Evolutionary conservation across 2,329 filamentous ascomycete species (phyloP), one percentile per base, ranked within the genome.

Genomic region (Colletotrichum musae): DNA sequence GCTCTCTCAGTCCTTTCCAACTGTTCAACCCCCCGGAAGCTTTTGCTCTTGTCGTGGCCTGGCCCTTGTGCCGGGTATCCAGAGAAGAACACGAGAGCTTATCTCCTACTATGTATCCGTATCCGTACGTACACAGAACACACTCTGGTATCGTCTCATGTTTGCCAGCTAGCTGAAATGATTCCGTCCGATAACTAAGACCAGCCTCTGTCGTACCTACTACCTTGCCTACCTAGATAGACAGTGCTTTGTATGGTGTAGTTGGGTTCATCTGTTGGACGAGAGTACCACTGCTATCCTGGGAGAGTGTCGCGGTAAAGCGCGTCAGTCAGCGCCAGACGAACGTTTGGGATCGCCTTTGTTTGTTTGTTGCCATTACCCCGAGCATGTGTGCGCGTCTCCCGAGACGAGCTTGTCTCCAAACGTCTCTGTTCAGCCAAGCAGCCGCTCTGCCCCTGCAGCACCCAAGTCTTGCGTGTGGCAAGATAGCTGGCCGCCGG

Each of bases 391-490:
- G 50, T 39, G 61, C 54, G 66, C 54, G 66, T 51, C 54, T 60
- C 50, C 61, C 50, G 48, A 65, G 56, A 69, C 61, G 56, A 54
- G 54, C 66, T 65, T 64, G 39, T 65, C 54, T 56, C 45, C 56
- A 58, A 64, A 58, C 6, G 36, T 45, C 26, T 45, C 21, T 52
- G 53, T 68, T 58, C 59, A 64, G 47, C 39, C 64, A 59, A 68
- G 45, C 59, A 64, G 52, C 58, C 51, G 59, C 64, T 36, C 32
- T 58, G 59, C 61, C 66, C 54, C 65, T 68, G 60, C 65, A 59
- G 54, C 61, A 45, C 41, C 50, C 41, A 54, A 66, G 53, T 58
- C 28, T 64, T n/a, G 45, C 39, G 45, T 39, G 43, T 58, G 65
- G 59, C 65, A 54, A n/a, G 48, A 68, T 68, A 61, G 61, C 41